A percentile compares a stretch with the other conserved stretches of the same genome.
These are phyloP conservation scores for Lactifluus volemus DNA, from an alignment of 768 basidiomycete species.

Conservation along the genomic window DNA sequence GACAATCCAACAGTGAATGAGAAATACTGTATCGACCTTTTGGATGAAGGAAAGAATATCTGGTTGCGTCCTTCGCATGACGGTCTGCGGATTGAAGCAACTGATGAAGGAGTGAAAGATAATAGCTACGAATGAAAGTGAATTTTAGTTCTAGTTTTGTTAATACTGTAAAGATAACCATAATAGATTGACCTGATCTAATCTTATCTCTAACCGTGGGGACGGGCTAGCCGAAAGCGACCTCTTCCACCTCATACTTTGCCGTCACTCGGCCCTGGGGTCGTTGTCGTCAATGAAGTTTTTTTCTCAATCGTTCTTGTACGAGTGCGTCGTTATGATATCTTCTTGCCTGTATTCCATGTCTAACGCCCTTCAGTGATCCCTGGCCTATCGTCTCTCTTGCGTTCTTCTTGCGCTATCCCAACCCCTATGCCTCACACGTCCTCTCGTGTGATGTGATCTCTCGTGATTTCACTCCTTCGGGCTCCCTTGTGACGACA, in stretches of 20 bases:
- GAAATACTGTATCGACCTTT: slow-evolving; percentile 35
- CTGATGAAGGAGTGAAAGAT: slow-evolving; percentile 37
- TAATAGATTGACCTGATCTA: neutral
- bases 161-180: too few relatives aligned
- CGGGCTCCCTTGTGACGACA: slow-evolving; percentile 74
- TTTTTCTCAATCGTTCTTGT: slow-evolving; percentile 47
- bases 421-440: slow-evolving; percentile 90
- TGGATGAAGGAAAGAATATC: slow-evolving; percentile 37
- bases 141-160: neutral
- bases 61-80: slow-evolving; percentile 75
- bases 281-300: slow-evolving; percentile 41
- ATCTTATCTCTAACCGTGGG: neutral
- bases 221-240: neutral
- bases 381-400: slow-evolving; percentile 88
- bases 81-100: slow-evolving; percentile 52
- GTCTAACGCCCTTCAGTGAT: slow-evolving; percentile 47
- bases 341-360: neutral
- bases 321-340: slow-evolving; percentile 40
- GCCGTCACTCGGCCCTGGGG: slow-evolving; percentile 21
- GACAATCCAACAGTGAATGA: slow-evolving; percentile 28
- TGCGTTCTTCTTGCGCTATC: slow-evolving; percentile 92
- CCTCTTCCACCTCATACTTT: neutral
- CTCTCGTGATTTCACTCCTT: slow-evolving; percentile 62
- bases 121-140: slow-evolving; percentile 35
- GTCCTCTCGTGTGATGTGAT: slow-evolving; percentile 95